A percentile compares a stretch with the other conserved stretches of the same genome.
Conservation (phyloP, 139 green algal genomes). For the Chlamydomonas incerta region DNA sequence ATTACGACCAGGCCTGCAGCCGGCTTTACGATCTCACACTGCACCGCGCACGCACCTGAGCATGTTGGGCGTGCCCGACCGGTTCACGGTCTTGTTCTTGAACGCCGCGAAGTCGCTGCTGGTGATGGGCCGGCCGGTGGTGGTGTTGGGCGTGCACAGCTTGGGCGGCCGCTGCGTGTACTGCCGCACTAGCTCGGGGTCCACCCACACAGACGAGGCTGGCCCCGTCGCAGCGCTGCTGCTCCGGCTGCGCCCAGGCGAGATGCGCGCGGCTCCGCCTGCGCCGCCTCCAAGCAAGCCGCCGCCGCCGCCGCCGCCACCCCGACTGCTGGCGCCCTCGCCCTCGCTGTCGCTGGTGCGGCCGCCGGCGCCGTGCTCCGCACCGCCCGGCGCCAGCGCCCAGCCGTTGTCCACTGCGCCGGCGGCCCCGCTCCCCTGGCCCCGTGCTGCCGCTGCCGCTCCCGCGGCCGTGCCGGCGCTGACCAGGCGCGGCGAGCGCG, state of each 20-base stretch:
- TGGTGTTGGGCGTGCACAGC: constrained; percentile 38
- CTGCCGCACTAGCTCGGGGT: constrained; percentile 17
- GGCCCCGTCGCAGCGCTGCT: too few species aligned
- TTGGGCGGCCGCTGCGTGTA: constrained; percentile 38
- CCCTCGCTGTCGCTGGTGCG: neutral
- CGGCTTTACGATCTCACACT: too few species aligned
- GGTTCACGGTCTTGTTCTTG: constrained; percentile 31
- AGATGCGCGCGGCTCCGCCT: too few species aligned
- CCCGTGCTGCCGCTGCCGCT: too few species aligned
- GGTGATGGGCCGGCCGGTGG: constrained; percentile 6
- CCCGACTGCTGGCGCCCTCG: neutral
- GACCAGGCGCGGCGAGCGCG: neutral
- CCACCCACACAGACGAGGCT: neutral
- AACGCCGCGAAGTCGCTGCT: constrained; percentile 37
- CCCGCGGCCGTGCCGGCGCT: too few species aligned
- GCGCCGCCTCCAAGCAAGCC: too few species aligned
- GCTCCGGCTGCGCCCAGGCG: too few species aligned
- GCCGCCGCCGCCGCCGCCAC: neutral
- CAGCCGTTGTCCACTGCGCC: too few species aligned
- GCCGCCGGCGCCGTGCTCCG: neutral
- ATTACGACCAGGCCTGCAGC: too few species aligned
- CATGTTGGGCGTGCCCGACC: constrained; percentile 3
- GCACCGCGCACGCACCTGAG: neutral
- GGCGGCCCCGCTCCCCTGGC: too few species aligned
- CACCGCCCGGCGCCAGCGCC: too few species aligned